These are phyloP conservation scores for Ustanciosporium gigantosporum DNA, from an alignment of 1,284 basidiomycete genomes.

Conservation along the genomic window DNA sequence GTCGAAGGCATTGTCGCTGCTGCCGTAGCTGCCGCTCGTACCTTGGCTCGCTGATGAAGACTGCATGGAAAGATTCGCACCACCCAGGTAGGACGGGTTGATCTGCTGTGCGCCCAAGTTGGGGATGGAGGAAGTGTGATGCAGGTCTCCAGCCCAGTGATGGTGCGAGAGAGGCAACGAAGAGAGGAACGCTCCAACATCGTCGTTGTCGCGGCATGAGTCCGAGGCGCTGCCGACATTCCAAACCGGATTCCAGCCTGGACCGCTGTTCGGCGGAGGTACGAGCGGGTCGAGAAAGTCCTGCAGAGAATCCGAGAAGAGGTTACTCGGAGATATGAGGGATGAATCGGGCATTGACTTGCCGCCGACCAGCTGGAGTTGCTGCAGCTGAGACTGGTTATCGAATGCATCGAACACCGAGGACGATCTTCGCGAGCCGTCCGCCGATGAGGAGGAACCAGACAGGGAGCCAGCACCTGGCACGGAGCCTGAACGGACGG, in stretches of 20 bases:
- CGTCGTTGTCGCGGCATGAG: constrained; percentile 11
- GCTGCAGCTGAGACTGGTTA: not conserved
- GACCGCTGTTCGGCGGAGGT: constrained; percentile 1
- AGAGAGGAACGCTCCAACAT: constrained; percentile 19
- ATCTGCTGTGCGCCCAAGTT: not conserved
- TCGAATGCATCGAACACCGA: constrained; percentile 5
- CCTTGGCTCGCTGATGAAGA: not conserved
- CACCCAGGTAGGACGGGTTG: constrained; percentile 1
- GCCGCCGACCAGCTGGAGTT: not conserved
- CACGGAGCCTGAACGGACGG: not conserved
- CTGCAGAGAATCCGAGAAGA: constrained; percentile 8
- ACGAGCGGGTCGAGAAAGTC: constrained; percentile 23
- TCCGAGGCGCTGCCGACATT: constrained; percentile 28
- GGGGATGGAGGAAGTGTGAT: constrained; percentile 2
- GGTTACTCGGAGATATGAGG: not conserved
- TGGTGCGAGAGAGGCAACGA: constrained; percentile 39
- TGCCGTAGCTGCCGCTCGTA: too few relatives aligned
- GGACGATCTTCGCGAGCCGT: not conserved
- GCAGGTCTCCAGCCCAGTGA: constrained; percentile 42
- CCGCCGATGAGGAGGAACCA: not conserved
- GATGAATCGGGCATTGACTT: not conserved
- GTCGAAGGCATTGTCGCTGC: not conserved
- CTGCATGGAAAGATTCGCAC: not conserved
- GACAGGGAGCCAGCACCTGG: not conserved
- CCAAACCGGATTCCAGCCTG: constrained; percentile 34